These are phyloP conservation scores for Paramecium tetraurelia DNA, from an alignment of 73 alveolate genomes.

Conservation along the genomic window DNA sequence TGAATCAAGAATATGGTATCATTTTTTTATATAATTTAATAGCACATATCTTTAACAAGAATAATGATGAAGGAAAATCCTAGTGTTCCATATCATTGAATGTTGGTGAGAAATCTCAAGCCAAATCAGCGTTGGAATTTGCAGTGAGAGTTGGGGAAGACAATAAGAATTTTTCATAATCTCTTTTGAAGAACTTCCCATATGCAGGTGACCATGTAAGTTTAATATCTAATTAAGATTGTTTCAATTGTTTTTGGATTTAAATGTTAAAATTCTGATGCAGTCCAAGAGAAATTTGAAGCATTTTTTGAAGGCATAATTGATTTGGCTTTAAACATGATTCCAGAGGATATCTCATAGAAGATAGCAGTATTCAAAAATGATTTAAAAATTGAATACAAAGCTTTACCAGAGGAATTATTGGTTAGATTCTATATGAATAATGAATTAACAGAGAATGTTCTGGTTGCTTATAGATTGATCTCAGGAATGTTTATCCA, in stretches of 20 bases:
- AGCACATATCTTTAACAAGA: conserved; percentile 7
- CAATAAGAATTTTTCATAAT: neutral
- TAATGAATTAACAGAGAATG: neutral
- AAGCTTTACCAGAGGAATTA: conserved; percentile 30
- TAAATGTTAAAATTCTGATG: conserved; percentile 22
- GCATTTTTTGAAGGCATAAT: neutral
- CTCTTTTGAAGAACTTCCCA: conserved; percentile 11
- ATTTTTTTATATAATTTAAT: neutral
- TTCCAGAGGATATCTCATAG: neutral
- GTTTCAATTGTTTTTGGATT: conserved; percentile 27
- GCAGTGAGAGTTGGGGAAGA: conserved; percentile 35
- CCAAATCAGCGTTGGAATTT: neutral
- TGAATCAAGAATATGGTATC: conserved; percentile 13
- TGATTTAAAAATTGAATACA: conserved; percentile 34
- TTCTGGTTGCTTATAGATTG: neutral
- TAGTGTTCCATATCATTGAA: neutral
- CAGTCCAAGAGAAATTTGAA: neutral
- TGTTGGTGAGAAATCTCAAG: neutral
- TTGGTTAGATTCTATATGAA: neutral
- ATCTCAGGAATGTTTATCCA: neutral
- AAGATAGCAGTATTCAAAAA: neutral
- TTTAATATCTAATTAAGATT: neutral
- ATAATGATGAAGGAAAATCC: neutral
- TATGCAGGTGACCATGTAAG: neutral
- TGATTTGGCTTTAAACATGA: conserved; percentile 15